Percentiles rank a stretch among this genome's conserved stretches.
Conservation (phyloP, 2,329 filamentous ascomycete species). For the Arthrobotrys conoides region DNA sequence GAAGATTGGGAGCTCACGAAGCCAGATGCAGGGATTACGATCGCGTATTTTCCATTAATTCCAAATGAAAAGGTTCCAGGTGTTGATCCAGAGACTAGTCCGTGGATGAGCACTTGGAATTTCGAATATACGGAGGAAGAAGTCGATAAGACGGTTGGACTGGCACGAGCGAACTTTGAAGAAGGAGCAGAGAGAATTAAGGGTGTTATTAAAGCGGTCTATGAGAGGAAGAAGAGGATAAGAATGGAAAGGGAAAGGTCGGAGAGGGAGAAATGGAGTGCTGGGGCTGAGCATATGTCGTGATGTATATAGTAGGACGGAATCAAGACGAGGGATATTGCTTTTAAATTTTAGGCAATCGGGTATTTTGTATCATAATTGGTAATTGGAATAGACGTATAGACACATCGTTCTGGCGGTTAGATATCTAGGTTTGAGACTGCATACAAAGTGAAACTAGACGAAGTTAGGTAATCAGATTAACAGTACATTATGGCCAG, state of each 20-base stretch:
- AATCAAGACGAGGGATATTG: neutral
- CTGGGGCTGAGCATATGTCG: constrained; percentile 52
- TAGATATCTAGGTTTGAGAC: too few relatives aligned
- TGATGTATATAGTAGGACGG: constrained; percentile 6
- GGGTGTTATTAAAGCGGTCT: constrained; percentile 86
- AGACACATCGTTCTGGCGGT: neutral
- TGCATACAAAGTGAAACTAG: too few relatives aligned
- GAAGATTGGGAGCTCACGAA: constrained; percentile 80
- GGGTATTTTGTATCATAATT: neutral
- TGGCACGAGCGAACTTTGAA: constrained; percentile 88
- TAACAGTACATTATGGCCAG: too few relatives aligned
- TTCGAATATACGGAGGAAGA: constrained; percentile 91
- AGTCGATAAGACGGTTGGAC: constrained; percentile 84
- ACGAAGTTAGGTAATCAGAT: too few relatives aligned
- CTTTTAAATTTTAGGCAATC: too few relatives aligned
- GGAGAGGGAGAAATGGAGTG: constrained; percentile 16
- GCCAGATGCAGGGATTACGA: constrained; percentile 85
- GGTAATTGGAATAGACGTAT: neutral
- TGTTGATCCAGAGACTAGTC: constrained; percentile 84
- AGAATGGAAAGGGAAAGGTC: constrained; percentile 39
- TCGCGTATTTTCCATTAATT: constrained; percentile 91
- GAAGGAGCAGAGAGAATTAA: constrained; percentile 85
- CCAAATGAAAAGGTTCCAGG: constrained; percentile 83
- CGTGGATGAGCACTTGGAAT: constrained; percentile 97
- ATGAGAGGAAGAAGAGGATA: constrained; percentile 84